Conservation (phyloP, 805 yeast species). For the Blastobotrys peoriensis region DNA sequence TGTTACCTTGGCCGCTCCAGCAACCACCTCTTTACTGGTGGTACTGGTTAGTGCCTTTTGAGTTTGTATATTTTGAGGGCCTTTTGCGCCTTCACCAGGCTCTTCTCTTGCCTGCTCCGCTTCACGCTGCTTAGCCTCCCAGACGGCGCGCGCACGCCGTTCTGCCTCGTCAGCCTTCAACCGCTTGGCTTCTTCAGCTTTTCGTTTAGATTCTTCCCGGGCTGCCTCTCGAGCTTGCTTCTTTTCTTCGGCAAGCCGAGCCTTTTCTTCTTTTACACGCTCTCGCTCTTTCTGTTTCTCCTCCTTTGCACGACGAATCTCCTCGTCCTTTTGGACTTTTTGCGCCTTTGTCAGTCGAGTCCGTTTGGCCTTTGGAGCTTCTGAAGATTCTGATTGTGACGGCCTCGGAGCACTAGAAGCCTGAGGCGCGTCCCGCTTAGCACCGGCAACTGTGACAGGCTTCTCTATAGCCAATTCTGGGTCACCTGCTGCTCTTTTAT, state of each 20-base stretch:
- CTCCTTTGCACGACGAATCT: not conserved
- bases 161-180: not conserved
- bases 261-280: not conserved
- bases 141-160: not conserved
- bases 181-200: not conserved
- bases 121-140: constrained; percentile 1
- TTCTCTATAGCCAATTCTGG: too few species aligned
- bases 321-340: not conserved
- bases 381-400: not conserved
- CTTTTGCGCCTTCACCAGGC: too few species aligned
- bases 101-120: constrained; percentile 1
- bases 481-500: too few species aligned
- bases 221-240: not conserved
- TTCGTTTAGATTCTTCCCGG: not conserved
- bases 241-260: not conserved
- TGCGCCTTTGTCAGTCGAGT: not conserved
- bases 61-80: too few species aligned
- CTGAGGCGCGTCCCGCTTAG: not conserved
- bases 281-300: not conserved
- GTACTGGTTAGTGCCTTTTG: too few species aligned
- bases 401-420: not conserved
- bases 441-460: too few species aligned
- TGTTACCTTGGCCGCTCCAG: constrained; percentile 1
- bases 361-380: not conserved
- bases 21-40: too few species aligned